phyloP scores from a whole-genome alignment of 345 rosid species.

The Eucalyptus curtisii region DNA sequence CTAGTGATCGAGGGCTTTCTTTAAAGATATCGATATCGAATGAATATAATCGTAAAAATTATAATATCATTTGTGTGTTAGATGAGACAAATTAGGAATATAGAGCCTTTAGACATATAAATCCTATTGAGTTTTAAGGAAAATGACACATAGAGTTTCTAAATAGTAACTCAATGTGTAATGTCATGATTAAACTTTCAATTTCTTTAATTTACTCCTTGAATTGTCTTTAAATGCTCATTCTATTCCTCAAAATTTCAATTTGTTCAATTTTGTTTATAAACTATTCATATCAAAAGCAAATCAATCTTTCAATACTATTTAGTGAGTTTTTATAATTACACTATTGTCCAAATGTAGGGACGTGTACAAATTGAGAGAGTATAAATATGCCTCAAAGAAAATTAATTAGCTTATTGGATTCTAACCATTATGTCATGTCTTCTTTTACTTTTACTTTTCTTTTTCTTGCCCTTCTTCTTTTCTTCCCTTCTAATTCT shows the following conservation, averaged over 20 bases:
- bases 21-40: neutral
- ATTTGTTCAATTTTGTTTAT: neutral
- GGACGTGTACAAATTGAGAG: neutral
- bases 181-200: accelerated
- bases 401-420: neutral
- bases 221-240: neutral
- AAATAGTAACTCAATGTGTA: accelerated
- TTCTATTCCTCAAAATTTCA: accelerated
- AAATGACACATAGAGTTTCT: accelerated
- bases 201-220: neutral
- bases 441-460: neutral
- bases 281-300: neutral
- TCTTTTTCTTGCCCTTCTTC: neutral
- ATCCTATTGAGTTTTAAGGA: neutral
- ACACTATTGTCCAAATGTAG: neutral
- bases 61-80: neutral
- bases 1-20: neutral
- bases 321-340: neutral
- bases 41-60: neutral
- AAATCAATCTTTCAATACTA: accelerated
- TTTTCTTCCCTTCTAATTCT: neutral
- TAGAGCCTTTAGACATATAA: neutral
- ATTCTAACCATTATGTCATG: neutral
- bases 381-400: neutral
- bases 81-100: neutral